Conservation (phyloP, 108 stramenopile species). For the Fistulifera pelliculosa region DNA sequence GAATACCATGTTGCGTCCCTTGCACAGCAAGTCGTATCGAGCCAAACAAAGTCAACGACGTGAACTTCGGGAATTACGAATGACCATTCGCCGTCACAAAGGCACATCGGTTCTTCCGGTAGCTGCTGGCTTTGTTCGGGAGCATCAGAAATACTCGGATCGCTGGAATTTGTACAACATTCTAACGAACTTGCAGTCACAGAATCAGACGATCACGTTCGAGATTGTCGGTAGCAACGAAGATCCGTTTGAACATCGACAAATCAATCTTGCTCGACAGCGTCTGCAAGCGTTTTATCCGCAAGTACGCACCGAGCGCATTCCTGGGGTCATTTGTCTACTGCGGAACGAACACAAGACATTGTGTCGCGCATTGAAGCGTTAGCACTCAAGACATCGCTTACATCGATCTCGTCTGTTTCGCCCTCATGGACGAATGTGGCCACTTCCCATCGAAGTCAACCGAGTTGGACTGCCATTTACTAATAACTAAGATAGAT, state of each 20-base stretch:
- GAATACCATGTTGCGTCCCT: slow-evolving; percentile 4
- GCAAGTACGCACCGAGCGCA: slow-evolving; percentile 1
- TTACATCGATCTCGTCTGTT: too few relatives aligned
- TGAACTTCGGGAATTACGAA: slow-evolving; percentile 1
- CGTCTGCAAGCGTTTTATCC: background rate
- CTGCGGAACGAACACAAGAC: slow-evolving; percentile 1
- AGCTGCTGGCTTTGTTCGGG: slow-evolving; percentile 5
- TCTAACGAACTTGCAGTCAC: background rate
- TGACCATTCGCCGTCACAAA: slow-evolving; percentile 6
- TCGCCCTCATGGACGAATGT: too few relatives aligned
- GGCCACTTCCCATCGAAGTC: too few relatives aligned
- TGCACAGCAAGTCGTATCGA: slow-evolving; percentile 3
- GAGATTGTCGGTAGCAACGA: slow-evolving; percentile 9
- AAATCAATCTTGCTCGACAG: slow-evolving; percentile 10
- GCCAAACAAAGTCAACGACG: background rate
- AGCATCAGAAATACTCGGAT: slow-evolving; percentile 13
- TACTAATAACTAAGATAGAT: too few relatives aligned
- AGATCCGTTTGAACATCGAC: slow-evolving; percentile 7
- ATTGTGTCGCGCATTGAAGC: background rate
- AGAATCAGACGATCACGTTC: slow-evolving; percentile 2
- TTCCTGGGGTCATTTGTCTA: slow-evolving; percentile 5
- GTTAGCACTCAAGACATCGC: too few relatives aligned
- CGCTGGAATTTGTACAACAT: slow-evolving; percentile 13
- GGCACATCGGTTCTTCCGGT: slow-evolving; percentile 1
- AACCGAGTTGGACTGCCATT: too few relatives aligned